Evolutionary conservation across 108 stramenopile species (phyloP), one percentile per base, ranked within the genome.

Genomic region (Seminavis robusta): DNA sequence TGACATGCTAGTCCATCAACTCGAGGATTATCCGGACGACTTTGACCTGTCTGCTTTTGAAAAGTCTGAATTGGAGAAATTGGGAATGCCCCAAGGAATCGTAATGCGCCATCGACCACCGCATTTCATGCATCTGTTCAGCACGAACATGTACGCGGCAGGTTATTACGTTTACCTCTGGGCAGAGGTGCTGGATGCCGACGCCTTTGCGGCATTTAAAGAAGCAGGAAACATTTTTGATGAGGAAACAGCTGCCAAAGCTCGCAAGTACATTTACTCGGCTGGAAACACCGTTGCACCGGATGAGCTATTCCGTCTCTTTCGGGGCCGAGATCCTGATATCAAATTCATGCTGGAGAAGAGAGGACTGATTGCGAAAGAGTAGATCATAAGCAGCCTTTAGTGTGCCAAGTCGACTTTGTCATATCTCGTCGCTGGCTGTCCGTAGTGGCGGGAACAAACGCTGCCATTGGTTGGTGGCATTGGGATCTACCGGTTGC

Each of bases 1-100:
- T n/a, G 87, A 84, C 36, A 88, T 88, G 73, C 73, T 72, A 4
- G 11, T 88, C 15, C 86, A 88, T 52, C 73, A 76, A 40, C 48
- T 80, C 13, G 66, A 80, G 20, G 75, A 84, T n/a, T 89, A 89
- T 37, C 62, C 46, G 3, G 64, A 71, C 29, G 73, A 84, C 30
- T 84, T 89, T 69, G 81, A 89, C 41, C 28, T 89, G 1, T 31
- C 61, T 10, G 61, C 69, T 24, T 89, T 85, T 70, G 88, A 89
- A 59, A 60, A 79, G 52, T 45, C 67, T 19, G 69, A 81, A 50
- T 40, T 89, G 34, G 78, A 68, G 44, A 50, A 80, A 15, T 47
- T 81, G 19, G 88, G 83, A n/a, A 89, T 89, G 83, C 83, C 83
- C 10, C 71, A 78, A 38, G 88, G 81, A 4, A 82, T 89, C 33